These are phyloP conservation scores for Phytopythium helicoides DNA, from an alignment of 352 stramenopile species.

Conservation along the genomic window DNA sequence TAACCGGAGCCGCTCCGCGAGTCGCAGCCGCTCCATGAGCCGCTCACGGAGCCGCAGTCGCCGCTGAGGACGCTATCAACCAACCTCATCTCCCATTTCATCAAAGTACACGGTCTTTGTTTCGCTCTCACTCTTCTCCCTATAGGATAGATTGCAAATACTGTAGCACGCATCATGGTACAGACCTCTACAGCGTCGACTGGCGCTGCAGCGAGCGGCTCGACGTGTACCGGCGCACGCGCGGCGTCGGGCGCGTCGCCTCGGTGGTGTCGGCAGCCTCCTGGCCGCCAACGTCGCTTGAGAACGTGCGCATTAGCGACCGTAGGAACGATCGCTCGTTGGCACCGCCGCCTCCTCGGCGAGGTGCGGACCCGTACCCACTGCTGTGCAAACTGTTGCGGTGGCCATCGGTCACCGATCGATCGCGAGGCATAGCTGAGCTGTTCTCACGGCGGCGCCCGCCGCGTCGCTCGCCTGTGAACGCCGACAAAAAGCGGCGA, in stretches of 20 bases:
- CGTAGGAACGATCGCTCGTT: slow-evolving; percentile 8
- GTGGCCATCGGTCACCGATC: not conserved
- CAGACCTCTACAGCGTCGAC: slow-evolving; percentile 16
- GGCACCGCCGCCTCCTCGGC: not conserved
- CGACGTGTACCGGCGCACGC: slow-evolving; percentile 42
- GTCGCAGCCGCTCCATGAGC: not conserved
- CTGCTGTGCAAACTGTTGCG: slow-evolving; percentile 4
- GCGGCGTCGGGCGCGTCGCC: slow-evolving; percentile 21
- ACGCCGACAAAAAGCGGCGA: slow-evolving; percentile 50
- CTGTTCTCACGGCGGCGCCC: no score
- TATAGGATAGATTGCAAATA: not conserved
- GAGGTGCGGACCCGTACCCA: not conserved
- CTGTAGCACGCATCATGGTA: not conserved
- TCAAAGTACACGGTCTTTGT: not conserved
- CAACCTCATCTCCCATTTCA: slow-evolving; percentile 5
- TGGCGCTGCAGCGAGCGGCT: slow-evolving; percentile 18
- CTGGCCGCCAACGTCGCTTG: not conserved
- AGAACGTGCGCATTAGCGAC: slow-evolving; percentile 3
- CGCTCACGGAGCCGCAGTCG: slow-evolving; percentile 1
- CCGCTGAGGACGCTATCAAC: slow-evolving; percentile 20
- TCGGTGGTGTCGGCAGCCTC: slow-evolving; percentile 7
- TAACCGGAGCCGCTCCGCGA: not conserved
- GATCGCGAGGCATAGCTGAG: not conserved
- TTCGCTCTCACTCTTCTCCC: slow-evolving; percentile 2
- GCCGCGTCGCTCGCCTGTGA: not conserved